phyloP scores from a whole-genome alignment of 352 stramenopile species.

The Blastocystis sp. region DNA sequence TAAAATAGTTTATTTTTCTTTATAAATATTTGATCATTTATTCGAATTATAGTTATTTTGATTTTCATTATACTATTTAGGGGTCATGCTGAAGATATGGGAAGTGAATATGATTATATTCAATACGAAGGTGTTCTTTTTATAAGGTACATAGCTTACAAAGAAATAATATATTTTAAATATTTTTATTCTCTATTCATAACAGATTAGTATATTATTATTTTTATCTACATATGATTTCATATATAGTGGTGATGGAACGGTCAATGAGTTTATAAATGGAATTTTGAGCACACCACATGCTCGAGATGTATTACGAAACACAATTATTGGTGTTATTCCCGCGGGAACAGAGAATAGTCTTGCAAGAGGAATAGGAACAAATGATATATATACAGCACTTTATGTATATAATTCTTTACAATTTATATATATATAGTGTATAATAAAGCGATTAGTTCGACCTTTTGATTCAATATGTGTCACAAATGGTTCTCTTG shows the following conservation, averaged over 20 bases:
- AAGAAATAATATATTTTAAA: too few species aligned
- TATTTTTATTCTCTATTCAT: too few species aligned
- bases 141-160: conserved; percentile 23
- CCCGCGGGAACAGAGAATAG: conserved; percentile 10
- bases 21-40: conserved; percentile 1
- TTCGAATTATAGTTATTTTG: conserved; percentile 2
- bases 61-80: background rate
- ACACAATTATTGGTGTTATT: background rate
- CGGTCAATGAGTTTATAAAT: conserved; percentile 26
- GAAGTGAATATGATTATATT: background rate
- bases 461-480: conserved; percentile 11
- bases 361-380: conserved; percentile 18
- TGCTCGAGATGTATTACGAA: background rate
- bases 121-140: conserved; percentile 7
- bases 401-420: too few species aligned
- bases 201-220: too few species aligned
- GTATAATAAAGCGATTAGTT: conserved; percentile 2
- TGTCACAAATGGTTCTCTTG: background rate
- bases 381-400: conserved; percentile 4
- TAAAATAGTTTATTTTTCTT: too few species aligned
- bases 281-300: background rate
- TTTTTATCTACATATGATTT: background rate
- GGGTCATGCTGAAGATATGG: conserved; percentile 11
- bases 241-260: conserved; percentile 6
- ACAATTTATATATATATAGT: too few species aligned